A percentile compares a stretch with the other conserved stretches of the same genome.
Conservation (phyloP, 2,329 filamentous ascomycete species). For the Botrytis pseudocinerea region DNA sequence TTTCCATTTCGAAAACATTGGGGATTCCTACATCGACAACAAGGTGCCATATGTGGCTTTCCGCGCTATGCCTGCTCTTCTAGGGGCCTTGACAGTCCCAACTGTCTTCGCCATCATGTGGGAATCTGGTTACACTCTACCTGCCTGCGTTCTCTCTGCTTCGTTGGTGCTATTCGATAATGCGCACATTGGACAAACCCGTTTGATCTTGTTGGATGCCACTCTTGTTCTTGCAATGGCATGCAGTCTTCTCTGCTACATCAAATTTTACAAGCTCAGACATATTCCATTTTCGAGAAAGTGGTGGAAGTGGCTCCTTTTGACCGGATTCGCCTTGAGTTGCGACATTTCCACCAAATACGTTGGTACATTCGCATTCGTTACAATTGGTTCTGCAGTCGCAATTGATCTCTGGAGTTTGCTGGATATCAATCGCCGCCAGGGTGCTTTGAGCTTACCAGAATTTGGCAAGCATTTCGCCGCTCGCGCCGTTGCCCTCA, state of each 20-base stretch:
- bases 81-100: slow-evolving; percentile 91
- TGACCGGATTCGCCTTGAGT: slow-evolving; percentile 91
- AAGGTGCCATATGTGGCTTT: slow-evolving; percentile 97
- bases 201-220: slow-evolving; percentile 91
- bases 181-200: slow-evolving; percentile 93
- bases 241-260: slow-evolving; percentile 87
- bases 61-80: slow-evolving; percentile 85
- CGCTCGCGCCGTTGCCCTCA: slow-evolving; percentile 81
- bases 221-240: slow-evolving; percentile 96
- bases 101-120: slow-evolving; percentile 98
- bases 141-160: slow-evolving; percentile 84
- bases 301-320: slow-evolving; percentile 99
- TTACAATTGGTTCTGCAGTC: slow-evolving; percentile 93
- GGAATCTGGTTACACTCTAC: slow-evolving; percentile 97
- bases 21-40: slow-evolving; percentile 95
- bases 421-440: slow-evolving; percentile 81
- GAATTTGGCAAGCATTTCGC: slow-evolving; percentile 87
- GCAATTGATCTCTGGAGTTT: slow-evolving; percentile 94
- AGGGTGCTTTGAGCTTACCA: slow-evolving; percentile 75
- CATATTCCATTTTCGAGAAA: slow-evolving; percentile 88
- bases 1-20: slow-evolving; percentile 99
- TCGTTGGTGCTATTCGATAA: slow-evolving; percentile 93
- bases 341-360: slow-evolving; percentile 99
- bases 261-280: slow-evolving; percentile 95
- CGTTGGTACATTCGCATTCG: slow-evolving; percentile 92